Base-by-base conservation (phyloP, 768 basidiomycete genomes). In the Tubosaeta sp. region DNA sequence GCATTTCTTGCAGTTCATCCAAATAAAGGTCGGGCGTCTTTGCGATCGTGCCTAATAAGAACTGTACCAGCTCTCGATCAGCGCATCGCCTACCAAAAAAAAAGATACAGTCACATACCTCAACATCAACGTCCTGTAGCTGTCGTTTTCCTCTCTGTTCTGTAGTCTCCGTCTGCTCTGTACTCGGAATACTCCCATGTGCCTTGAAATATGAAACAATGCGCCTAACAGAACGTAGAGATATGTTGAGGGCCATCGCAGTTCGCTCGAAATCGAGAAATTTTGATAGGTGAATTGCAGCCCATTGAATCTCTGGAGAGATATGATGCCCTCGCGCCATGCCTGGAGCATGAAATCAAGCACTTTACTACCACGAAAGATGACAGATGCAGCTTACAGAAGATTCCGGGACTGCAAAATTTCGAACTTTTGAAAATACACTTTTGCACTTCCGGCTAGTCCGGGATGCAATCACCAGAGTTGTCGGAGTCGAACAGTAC, bases 391-490 rank as follows among this genome's bases (percentile, higher is more conserved):
- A 3, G 34, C 13, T 35, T 9, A 19, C n/a, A 19, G 19, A 19
- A 19, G 11, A 39, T 39, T 11, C 38, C 19, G 38, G 38, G 9
- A 22, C 38, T 12, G 38, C n/a, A 22, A 22, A 39, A 39, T 19
- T 38, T 38, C 37, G 17, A 11, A 19, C 10, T 38, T 38, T 38
- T 19, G 17, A 38, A 39, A 0, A 34, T 48, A 4, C 63, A 68
- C 11, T 59, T 67, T 46, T 47, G 59, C 3, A 68, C 67, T 7
- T 27, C 42, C 26, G 26, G 42, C 26, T 14, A 29, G 42, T 43
- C 26, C 26, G 13, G 42, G 42, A 43, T 43, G 42, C 26, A 29
- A 43, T 43, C 42, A 8, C 4, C 6, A 29, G 12, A 8, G 14
- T 43, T 29, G 0, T n/a, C 26, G 12, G 26, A 44, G 43, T 44